Evolutionary conservation across 306 rosid species (phyloP).

Genomic region (Citrullus amarus): DNA sequence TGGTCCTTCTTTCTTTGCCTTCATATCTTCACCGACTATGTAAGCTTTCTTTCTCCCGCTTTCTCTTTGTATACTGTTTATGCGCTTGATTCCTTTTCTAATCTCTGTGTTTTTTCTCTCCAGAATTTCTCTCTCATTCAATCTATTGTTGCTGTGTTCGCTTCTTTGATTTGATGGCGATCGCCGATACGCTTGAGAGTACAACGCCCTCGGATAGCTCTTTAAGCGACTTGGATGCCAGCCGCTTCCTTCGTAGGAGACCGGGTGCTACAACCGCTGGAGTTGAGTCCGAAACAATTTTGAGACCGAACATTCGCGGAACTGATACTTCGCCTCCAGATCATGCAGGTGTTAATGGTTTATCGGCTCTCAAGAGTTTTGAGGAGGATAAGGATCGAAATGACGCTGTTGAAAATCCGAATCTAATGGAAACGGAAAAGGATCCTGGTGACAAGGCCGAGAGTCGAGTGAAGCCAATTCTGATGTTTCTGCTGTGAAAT

Average conservation of each 20-base stretch:
- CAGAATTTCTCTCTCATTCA: neutral
- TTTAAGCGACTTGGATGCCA: constrained; percentile 31
- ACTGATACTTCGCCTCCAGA: constrained; percentile 21
- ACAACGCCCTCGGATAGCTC: constrained; percentile 10
- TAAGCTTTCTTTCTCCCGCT: neutral
- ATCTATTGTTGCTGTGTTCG: neutral
- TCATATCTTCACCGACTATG: neutral
- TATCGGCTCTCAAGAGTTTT: constrained; percentile 9
- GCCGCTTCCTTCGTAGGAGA: constrained; percentile 35
- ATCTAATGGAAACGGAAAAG: constrained; percentile 2
- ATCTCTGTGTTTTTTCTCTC: neutral
- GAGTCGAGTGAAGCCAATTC: constrained; percentile 6
- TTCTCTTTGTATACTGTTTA: neutral
- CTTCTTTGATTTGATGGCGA: constrained; percentile 39
- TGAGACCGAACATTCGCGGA: constrained; percentile 9
- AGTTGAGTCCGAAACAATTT: constrained; percentile 19
- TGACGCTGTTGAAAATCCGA: constrained; percentile 15
- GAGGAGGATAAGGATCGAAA: constrained; percentile 23
- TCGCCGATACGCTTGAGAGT: constrained; percentile 27
- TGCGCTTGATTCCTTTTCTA: neutral
- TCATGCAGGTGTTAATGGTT: constrained; percentile 21
- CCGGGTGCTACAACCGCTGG: constrained; percentile 13
- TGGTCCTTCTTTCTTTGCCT: neutral
- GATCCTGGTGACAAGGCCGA: constrained; percentile 8
- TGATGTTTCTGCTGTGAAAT: constrained; percentile 25